Conservation (phyloP, 768 basidiomycete genomes). For the Rhizopogon roseolus region DNA sequence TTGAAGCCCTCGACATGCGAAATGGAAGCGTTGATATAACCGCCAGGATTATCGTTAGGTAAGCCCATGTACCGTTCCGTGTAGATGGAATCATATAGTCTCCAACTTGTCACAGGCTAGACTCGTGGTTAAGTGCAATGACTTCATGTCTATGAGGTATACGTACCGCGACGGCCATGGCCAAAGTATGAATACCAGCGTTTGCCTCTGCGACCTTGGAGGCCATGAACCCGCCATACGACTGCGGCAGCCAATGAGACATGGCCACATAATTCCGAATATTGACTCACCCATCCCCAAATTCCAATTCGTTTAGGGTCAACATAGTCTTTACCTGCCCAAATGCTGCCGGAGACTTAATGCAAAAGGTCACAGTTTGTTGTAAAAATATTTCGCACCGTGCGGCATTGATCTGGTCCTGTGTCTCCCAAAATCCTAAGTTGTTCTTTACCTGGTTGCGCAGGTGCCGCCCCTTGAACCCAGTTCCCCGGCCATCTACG, state of each 20-base stretch:
- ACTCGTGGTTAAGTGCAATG: conserved; percentile 8
- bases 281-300: conserved; percentile 88
- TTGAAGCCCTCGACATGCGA: conserved; percentile 85
- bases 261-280: background rate
- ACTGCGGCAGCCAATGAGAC: conserved; percentile 39
- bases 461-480: conserved; percentile 79
- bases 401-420: conserved; percentile 87
- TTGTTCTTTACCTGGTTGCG: conserved; percentile 87
- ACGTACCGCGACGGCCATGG: conserved; percentile 86
- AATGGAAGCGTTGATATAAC: conserved; percentile 89
- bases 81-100: conserved; percentile 86
- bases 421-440: conserved; percentile 84
- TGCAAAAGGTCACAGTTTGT: background rate
- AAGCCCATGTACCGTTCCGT: conserved; percentile 97
- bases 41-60: conserved; percentile 70
- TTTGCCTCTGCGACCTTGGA: conserved; percentile 89
- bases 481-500: conserved; percentile 93
- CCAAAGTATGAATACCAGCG: conserved; percentile 84
- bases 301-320: conserved; percentile 88
- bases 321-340: conserved; percentile 85
- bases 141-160: background rate
- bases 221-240: conserved; percentile 95
- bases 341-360: conserved; percentile 42
- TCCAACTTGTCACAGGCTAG: conserved; percentile 87
- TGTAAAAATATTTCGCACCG: conserved; percentile 41